phyloP scores from a whole-genome alignment of 306 rosid genomes.

The Dicorynia guianensis region DNA sequence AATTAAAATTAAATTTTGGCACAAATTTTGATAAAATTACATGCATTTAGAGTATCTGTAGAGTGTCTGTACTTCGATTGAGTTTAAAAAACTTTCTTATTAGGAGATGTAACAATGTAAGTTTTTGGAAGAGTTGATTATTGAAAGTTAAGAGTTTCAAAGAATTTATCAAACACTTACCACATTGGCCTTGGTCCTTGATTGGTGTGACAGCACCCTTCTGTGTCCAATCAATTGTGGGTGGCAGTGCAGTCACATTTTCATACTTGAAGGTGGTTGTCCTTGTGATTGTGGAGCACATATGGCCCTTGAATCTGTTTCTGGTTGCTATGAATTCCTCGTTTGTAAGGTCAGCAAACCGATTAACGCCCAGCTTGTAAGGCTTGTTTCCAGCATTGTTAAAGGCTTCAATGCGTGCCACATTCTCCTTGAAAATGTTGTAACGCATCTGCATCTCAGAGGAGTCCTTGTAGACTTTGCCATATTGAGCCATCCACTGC shows the following conservation, averaged over 20 bases:
- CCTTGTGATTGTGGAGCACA: slow-evolving; percentile 11
- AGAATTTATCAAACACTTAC: neutral
- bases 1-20: no score
- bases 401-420: neutral
- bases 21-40: no score
- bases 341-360: slow-evolving; percentile 30
- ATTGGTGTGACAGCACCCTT: slow-evolving; percentile 43
- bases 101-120: no score
- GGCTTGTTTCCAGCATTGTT: no score
- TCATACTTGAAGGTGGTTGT: slow-evolving; percentile 31
- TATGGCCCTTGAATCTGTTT: slow-evolving; percentile 40
- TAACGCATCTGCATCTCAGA: slow-evolving; percentile 30
- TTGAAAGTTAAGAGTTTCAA: no score
- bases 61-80: no score
- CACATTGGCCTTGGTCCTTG: slow-evolving; percentile 45
- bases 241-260: slow-evolving; percentile 12
- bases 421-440: slow-evolving; percentile 36
- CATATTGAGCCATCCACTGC: slow-evolving; percentile 42
- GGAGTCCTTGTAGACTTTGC: neutral
- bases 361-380: no score
- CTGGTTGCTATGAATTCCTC: slow-evolving; percentile 39
- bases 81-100: no score
- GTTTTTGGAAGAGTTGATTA: no score
- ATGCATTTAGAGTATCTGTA: no score
- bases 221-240: slow-evolving; percentile 42